Conservation (phyloP, 2,329 filamentous ascomycete species). For the Apiospora marii region DNA sequence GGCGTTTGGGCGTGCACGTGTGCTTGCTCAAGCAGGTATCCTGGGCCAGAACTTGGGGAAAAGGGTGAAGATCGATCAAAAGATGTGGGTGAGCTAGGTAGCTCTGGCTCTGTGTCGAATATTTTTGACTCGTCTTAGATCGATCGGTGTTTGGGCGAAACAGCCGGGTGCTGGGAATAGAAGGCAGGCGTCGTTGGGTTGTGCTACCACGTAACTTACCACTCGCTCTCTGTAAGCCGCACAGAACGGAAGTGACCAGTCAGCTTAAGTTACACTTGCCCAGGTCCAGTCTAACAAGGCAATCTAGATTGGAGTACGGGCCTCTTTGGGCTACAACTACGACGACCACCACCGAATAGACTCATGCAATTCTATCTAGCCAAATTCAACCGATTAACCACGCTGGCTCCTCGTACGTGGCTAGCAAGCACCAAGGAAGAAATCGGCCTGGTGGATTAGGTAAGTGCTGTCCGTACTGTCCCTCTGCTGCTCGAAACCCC, state of each 20-base stretch:
- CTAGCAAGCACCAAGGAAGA: too few species aligned
- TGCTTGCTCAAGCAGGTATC: not conserved
- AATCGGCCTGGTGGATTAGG: not conserved
- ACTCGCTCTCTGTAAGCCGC: not conserved
- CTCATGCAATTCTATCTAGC: too few species aligned
- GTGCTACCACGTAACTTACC: not conserved
- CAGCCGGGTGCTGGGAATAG: not conserved
- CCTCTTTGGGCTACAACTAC: too few species aligned
- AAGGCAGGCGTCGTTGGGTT: not conserved
- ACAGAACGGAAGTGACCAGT: not conserved
- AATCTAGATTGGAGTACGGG: too few species aligned
- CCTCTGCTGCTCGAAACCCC: not conserved
- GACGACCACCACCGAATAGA: too few species aligned
- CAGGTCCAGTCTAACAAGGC: too few species aligned
- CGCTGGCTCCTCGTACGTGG: too few species aligned
- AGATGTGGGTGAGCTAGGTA: constrained; percentile 2
- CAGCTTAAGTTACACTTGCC: too few species aligned
- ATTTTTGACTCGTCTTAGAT: not conserved
- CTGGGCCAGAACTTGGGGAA: not conserved
- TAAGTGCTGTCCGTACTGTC: not conserved
- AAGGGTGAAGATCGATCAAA: not conserved
- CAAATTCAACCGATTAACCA: too few species aligned
- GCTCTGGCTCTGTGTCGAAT: not conserved
- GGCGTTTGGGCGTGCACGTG: constrained; percentile 18
- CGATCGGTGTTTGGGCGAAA: not conserved